Evolutionary conservation across 2,329 filamentous ascomycete genomes (phyloP).

Genomic region (Dactylellina parvicollis): DNA sequence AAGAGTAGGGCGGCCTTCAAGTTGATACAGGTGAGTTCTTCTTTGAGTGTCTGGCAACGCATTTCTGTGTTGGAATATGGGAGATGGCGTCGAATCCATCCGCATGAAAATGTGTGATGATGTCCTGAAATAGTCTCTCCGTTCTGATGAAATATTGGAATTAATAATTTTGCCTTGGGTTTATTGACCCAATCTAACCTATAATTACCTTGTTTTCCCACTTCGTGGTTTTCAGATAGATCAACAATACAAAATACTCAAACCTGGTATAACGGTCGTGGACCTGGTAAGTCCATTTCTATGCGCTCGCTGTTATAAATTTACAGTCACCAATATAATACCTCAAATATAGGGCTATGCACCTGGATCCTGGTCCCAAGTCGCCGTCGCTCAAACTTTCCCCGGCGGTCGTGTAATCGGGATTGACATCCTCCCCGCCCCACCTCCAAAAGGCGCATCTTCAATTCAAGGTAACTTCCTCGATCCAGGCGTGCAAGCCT

Average conservation of each 20-base stretch:
- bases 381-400: constrained; percentile 80
- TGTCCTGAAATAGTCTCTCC: not conserved
- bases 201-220: not conserved
- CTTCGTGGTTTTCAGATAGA: constrained; percentile 67
- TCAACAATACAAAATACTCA: constrained; percentile 80
- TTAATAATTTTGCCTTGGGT: no score
- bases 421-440: constrained; percentile 91
- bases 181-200: no score
- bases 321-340: constrained; percentile 18
- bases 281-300: constrained; percentile 73
- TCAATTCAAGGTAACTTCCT: constrained; percentile 96
- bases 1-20: constrained; percentile 96
- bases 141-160: no score
- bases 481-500: constrained; percentile 69
- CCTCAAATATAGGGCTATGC: constrained; percentile 72
- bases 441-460: constrained; percentile 89
- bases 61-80: constrained; percentile 8
- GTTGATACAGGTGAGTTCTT: constrained; percentile 74
- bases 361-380: constrained; percentile 76
- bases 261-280: constrained; percentile 81
- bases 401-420: constrained; percentile 84
- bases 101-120: not conserved
- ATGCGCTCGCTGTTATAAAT: not conserved
- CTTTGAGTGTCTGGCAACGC: constrained; percentile 11
- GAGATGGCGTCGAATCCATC: not conserved